Evolutionary conservation across 2,329 filamentous ascomycete genomes (phyloP), one percentile per base, ranked within the genome.

Genomic region (Colletotrichum agaves): DNA sequence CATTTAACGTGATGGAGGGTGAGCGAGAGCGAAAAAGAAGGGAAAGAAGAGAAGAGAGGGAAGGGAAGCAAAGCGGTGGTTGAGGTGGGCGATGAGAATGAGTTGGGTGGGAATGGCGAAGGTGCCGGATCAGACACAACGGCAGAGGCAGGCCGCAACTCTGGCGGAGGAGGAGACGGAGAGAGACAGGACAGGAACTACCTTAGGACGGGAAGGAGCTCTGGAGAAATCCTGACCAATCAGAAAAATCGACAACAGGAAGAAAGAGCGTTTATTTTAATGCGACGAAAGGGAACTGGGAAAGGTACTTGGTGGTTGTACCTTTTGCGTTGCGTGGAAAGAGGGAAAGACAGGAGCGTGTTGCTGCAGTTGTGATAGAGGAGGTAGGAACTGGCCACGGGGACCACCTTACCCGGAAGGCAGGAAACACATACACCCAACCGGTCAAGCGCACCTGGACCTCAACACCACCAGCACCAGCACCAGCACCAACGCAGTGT

Each of bases 11-110:
- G 13, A 71, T 69, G 69, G 69, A 64, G 69, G 69, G 69, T 64
- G 59, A 66, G 35, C 7, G 58, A 49, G 35, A 11, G 19, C 41
- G 19, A 39, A 21, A 17, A 63, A 41, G 59, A 66, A 55, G 19
- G 62, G 50, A 61, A 56, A 33, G 49, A 57, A 44, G 53, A 49
- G 49, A 43, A 39, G 35, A 66, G 46, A 57, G 60, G 61, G 35
- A 46, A 61, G 49, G 50, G 57, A 53, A 63, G 56, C 69, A 53
- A 55, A 61, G 55, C 41, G 63, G 57, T 33, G 61, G 58, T 70
- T 65, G 66, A 66, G 69, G 69, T 69, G 66, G 69, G 65, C 69
- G 69, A 69, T 69, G 69, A 70, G 69, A 49, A 66, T 61, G 56
- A 61, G 58, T 64, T 69, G 63, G 69, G 69, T 67, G 64, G 64